These are phyloP conservation scores for Trichoderma reesei DNA, from an alignment of 495 filamentous ascomycete species.

Conservation along the genomic window DNA sequence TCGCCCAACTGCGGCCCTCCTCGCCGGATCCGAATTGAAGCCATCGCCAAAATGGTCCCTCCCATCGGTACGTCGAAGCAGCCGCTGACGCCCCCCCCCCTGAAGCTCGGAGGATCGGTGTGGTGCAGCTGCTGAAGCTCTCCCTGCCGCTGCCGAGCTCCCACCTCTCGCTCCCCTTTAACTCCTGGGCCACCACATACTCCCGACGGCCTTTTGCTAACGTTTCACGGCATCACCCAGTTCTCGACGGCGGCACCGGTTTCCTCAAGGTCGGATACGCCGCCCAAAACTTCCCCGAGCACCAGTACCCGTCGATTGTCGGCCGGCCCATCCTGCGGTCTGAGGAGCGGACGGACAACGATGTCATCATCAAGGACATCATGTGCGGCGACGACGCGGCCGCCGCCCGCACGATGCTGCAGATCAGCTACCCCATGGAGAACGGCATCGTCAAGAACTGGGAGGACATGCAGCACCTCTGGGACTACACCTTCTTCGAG, in stretches of 20 bases:
- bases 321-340: constrained; percentile 94
- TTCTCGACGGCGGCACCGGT: constrained; percentile 98
- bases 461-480: constrained; percentile 99
- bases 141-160: background rate
- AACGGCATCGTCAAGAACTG: constrained; percentile 98
- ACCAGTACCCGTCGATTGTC: constrained; percentile 97
- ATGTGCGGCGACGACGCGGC: constrained; percentile 99
- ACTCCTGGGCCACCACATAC: no score
- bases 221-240: constrained; percentile 38
- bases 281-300: constrained; percentile 96
- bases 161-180: no score
- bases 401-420: constrained; percentile 88
- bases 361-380: constrained; percentile 84
- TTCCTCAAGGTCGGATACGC: constrained; percentile 99
- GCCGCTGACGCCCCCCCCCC: constrained; percentile 14
- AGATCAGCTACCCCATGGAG: constrained; percentile 98
- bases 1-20: background rate
- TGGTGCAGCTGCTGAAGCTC: background rate
- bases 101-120: background rate
- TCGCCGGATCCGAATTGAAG: constrained; percentile 2
- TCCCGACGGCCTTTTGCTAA: background rate
- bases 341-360: constrained; percentile 61
- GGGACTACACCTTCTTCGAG: constrained; percentile 97
- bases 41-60: constrained; percentile 11
- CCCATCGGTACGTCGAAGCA: constrained; percentile 14